Evolutionary conservation across 179 eudicot genomes (phyloP), one percentile per base, ranked within the genome.

Genomic region (Carnegiea gigantea): DNA sequence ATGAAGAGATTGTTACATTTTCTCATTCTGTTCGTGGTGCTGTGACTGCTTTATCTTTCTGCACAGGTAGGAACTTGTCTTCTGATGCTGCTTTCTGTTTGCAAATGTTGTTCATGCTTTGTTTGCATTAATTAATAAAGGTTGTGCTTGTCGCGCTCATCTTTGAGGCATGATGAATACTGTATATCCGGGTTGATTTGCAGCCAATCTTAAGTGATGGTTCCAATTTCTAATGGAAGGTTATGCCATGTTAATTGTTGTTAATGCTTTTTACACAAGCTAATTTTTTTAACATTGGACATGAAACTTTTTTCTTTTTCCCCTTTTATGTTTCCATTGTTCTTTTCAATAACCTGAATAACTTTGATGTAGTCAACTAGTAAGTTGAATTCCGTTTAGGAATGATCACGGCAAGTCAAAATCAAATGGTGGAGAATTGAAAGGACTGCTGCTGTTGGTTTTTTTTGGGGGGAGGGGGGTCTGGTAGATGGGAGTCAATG

Each of bases 31-130:
- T 88, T 75, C 93, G 98, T 81, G 99, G 97, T 80, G 89, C 98
- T 72, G 99, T 96, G 73, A 94, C 98, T 82, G 89, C 99, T 36
- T 85, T 96, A 83, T 94, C 99, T 71, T 96, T 96, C 89, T 88
- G 97, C 88, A 91, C 97, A 81, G 99, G 97, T 92, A 89, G 74
- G 89, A 59, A 54, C 60, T 81, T 77, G 68, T 62, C 68, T 62
- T 62, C 68, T 62, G 30, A 0, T 62, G 26, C 68, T n/a, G 13
- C 33, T 23, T 24, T 60, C 67, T 60, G 26, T 60, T 71, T 71
- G 75, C 48, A 71, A 71, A 38, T 33, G n/a, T 71, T 4, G 49
- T 71, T 2, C 3, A 71, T 14, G 48, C 75, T 71, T 2, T 38
- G n/a, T 17, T n/a, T 40, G 3, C 44, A 44, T 43, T 73, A 40